A percentile compares a stretch with the other conserved stretches of the same genome.
phyloP scores from a whole-genome alignment of 2,329 filamentous ascomycete genomes.

The Immersiporthe knoxdaviesiana region DNA sequence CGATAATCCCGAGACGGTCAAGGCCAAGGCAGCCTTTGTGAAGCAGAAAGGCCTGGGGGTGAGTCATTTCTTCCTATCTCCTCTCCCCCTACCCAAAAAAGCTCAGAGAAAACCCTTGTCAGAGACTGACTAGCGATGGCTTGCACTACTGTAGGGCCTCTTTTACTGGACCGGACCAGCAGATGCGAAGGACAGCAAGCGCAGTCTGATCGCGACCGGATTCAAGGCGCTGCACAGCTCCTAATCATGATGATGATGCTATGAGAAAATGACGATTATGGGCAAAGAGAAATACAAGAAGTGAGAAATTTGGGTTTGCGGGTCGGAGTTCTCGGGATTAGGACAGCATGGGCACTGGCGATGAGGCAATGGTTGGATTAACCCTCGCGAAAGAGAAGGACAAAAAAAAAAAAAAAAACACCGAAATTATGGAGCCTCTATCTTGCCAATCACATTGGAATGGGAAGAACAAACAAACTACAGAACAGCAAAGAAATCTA shows the following conservation, averaged over 20 bases:
- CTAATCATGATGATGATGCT: slow-evolving; percentile 31
- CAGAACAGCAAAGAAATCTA: not conserved
- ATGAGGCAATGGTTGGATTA: not conserved
- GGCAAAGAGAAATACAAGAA: not conserved
- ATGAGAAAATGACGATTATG: not conserved
- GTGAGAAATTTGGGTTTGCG: not conserved
- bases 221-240: slow-evolving; percentile 61
- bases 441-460: not conserved
- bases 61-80: slow-evolving; percentile 36
- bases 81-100: not conserved
- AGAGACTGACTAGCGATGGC: slow-evolving; percentile 4
- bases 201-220: slow-evolving; percentile 62
- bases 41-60: slow-evolving; percentile 71
- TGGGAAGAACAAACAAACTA: not conserved
- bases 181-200: slow-evolving; percentile 62
- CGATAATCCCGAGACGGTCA: slow-evolving; percentile 76
- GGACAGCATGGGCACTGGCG: not conserved
- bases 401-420: not conserved
- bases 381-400: not conserved
- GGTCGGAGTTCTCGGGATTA: not conserved
- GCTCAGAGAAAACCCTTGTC: not conserved
- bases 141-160: slow-evolving; percentile 63
- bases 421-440: not conserved
- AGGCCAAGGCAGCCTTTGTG: slow-evolving; percentile 74
- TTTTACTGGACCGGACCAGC: slow-evolving; percentile 84